These are phyloP conservation scores for Cladosporium sp. DNA, from an alignment of 2,329 filamentous ascomycete species.

Conservation along the genomic window DNA sequence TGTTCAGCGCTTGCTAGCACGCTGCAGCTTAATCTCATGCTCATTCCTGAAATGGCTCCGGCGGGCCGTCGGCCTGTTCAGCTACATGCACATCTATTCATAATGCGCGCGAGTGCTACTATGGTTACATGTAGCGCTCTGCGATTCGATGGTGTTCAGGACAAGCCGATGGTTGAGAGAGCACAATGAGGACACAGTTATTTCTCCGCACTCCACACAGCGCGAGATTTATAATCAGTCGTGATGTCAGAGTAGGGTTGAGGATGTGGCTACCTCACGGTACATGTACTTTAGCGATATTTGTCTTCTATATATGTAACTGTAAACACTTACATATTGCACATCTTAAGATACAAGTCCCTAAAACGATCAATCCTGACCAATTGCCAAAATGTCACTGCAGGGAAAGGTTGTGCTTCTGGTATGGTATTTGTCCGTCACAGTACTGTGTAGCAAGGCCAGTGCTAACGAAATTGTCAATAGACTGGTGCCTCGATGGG, in stretches of 20 bases:
- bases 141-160: neutral
- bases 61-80: neutral
- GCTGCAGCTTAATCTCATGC: neutral
- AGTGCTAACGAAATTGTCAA: neutral
- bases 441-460: neutral
- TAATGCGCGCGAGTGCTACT: neutral
- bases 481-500: slow-evolving; percentile 19
- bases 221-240: slow-evolving; percentile 2
- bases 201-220: neutral
- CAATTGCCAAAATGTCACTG: slow-evolving; percentile 1
- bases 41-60: neutral
- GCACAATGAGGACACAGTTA: neutral
- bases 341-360: neutral
- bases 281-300: neutral
- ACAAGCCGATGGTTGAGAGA: neutral
- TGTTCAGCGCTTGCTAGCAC: neutral
- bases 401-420: slow-evolving; percentile 16
- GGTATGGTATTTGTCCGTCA: neutral
- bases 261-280: neutral
- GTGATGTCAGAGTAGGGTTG: neutral
- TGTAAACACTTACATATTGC: neutral
- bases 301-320: neutral
- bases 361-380: neutral
- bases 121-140: neutral
- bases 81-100: neutral